A percentile compares a stretch with the other conserved stretches of the same genome.
Conservation (phyloP, 148 eudicot genomes). For the Rhododendron simsii region DNA sequence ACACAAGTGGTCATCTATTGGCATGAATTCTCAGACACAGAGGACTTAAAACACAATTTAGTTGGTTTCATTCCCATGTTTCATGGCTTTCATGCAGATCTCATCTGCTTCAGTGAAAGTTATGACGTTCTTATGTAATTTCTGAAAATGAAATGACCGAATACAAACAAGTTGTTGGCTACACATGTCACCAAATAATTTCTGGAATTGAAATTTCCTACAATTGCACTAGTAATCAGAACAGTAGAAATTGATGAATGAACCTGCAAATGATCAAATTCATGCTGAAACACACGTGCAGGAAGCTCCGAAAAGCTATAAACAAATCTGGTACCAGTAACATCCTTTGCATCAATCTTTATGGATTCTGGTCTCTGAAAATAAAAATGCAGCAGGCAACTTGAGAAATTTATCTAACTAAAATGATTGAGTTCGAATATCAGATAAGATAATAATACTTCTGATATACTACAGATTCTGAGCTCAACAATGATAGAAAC, state of each 20-base stretch:
- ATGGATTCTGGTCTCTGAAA: constrained; percentile 91
- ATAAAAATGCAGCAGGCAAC: constrained; percentile 13
- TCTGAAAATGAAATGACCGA: not conserved
- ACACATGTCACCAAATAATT: not conserved
- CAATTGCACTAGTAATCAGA: not conserved
- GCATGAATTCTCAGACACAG: not conserved
- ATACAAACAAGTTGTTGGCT: not conserved
- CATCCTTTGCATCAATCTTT: constrained; percentile 78
- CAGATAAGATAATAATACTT: not conserved
- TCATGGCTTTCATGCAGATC: not conserved
- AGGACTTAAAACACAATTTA: not conserved
- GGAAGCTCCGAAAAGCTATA: constrained; percentile 64
- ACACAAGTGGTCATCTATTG: not conserved
- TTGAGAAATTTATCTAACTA: not conserved
- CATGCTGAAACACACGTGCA: constrained; percentile 96
- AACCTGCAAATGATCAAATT: constrained; percentile 95
- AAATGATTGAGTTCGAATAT: not conserved
- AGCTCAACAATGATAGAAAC: not conserved
- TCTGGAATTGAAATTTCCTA: not conserved
- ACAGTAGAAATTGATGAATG: constrained; percentile 1
- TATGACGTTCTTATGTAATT: not conserved
- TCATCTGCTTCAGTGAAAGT: not conserved
- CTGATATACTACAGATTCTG: not conserved
- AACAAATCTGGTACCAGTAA: constrained; percentile 70
- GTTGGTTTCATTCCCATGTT: not conserved